Evolutionary conservation across 2,329 filamentous ascomycete species (phyloP), one percentile per base, ranked within the genome.

Genomic region (Colletotrichum tamarilloi): DNA sequence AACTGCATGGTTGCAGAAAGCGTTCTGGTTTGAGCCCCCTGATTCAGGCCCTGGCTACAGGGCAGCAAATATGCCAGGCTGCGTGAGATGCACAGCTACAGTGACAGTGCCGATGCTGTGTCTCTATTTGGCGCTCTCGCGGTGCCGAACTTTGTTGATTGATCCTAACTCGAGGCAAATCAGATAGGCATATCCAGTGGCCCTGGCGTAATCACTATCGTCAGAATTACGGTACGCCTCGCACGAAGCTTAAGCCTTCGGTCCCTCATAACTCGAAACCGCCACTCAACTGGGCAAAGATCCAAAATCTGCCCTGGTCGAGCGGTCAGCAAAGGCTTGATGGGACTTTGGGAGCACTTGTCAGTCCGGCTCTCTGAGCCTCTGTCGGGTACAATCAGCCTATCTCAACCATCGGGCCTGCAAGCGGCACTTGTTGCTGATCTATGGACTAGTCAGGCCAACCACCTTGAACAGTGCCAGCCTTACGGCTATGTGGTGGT

Each of bases 401-500:
- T 22, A 26, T 19, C 19, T 19, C 24, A 57, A 26, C 53, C 26
- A 16, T 12, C 53, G 53, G n/a, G n/a, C 14, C n/a, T 11, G 5
- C 22, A 2, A 16, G 2, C 3, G 14, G 52, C 52, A 46, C n/a
- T 38, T 24, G 58, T 24, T 59, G 38, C 66, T 59, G 19, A 68
- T 19, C 22, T 26, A 52, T 16, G 3, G 12, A 19, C 4, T 32
- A 14, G 24, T 22, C 14, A 68, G 38, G 16, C 59, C 59, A 60
- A 49, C 24, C 4, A 49, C 38, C 38, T 42, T 42, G 16, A 26
- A 49, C 3, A 32, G 2, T 58, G 56, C 11, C 55, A 71, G 67
- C 67, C 67, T 71, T 66, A 38, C 26, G 26, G 16, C n/a, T 52
- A 52, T 28, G 19, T 62, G 67, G 60, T 71, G 67, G 67, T 62